Conservation (phyloP, 2,329 filamentous ascomycete species). For the Xylariaceae sp. region DNA sequence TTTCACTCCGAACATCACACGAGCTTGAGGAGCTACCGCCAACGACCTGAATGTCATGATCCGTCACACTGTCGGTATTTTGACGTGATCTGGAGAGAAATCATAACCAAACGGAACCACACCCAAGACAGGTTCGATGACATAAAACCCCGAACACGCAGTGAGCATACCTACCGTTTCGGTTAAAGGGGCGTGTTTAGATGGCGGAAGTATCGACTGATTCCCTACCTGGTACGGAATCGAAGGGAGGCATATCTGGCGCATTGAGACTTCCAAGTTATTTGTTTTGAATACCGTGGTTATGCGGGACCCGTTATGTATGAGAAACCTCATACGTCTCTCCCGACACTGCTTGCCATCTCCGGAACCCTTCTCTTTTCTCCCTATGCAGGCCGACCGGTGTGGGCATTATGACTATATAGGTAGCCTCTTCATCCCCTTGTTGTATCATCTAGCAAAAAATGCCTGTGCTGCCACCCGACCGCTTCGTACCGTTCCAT, state of each 20-base stretch:
- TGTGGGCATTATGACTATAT: constrained; percentile 21
- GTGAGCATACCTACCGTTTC: background rate
- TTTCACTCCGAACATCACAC: background rate
- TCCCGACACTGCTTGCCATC: background rate
- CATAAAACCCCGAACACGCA: background rate
- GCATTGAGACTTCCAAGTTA: background rate
- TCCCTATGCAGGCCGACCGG: constrained; percentile 17
- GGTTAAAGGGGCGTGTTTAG: too few relatives aligned
- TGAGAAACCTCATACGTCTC: background rate
- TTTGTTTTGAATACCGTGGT: background rate
- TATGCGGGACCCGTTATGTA: background rate
- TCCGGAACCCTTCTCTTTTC: constrained; percentile 7
- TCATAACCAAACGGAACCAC: background rate
- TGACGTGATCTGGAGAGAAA: background rate
- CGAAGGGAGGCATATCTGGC: background rate
- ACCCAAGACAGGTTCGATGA: background rate
- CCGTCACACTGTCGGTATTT: background rate
- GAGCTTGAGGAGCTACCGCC: background rate
- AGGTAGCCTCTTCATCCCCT: constrained; percentile 28
- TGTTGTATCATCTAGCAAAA: constrained; percentile 20
- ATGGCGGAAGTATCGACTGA: background rate
- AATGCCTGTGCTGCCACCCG: constrained; percentile 33
- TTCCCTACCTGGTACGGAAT: background rate
- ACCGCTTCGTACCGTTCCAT: constrained; percentile 49
- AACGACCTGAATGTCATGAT: background rate